These are phyloP conservation scores for Microbotryum intermedium DNA, from an alignment of 1,284 basidiomycete species.

Conservation along the genomic window DNA sequence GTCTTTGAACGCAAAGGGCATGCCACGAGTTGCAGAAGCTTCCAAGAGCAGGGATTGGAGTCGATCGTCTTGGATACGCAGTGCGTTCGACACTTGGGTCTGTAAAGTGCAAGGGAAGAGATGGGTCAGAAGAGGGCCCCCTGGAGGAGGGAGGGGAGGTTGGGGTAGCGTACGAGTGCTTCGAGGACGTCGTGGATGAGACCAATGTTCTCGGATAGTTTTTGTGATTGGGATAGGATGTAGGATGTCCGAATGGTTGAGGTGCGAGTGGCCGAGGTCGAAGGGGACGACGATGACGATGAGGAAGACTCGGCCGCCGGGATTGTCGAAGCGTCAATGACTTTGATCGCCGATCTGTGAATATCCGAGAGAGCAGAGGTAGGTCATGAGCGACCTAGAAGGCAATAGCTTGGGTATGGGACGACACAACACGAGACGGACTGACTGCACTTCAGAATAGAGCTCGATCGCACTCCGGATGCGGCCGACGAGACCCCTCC, in stretches of 20 bases:
- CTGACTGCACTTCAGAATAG: constrained; percentile 27
- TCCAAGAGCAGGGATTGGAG: constrained; percentile 28
- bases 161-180: constrained; percentile 12
- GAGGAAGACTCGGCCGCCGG: background rate
- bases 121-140: background rate
- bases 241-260: constrained; percentile 15
- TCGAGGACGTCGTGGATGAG: constrained; percentile 18
- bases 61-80: constrained; percentile 18
- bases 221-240: constrained; percentile 16
- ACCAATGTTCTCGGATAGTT: constrained; percentile 20
- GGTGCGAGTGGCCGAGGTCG: background rate
- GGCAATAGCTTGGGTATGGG: background rate
- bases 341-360: background rate
- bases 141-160: background rate
- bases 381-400: background rate
- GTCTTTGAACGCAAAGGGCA: constrained; percentile 27
- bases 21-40: constrained; percentile 22
- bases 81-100: constrained; percentile 1
- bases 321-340: background rate
- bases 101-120: background rate
- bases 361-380: background rate
- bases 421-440: background rate
- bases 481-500: constrained; percentile 18
- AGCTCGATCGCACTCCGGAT: constrained; percentile 20
- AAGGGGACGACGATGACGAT: constrained; percentile 12